Base-by-base conservation (phyloP, 1,139 yeast species). In the Schwanniomyces etchellsii region DNA sequence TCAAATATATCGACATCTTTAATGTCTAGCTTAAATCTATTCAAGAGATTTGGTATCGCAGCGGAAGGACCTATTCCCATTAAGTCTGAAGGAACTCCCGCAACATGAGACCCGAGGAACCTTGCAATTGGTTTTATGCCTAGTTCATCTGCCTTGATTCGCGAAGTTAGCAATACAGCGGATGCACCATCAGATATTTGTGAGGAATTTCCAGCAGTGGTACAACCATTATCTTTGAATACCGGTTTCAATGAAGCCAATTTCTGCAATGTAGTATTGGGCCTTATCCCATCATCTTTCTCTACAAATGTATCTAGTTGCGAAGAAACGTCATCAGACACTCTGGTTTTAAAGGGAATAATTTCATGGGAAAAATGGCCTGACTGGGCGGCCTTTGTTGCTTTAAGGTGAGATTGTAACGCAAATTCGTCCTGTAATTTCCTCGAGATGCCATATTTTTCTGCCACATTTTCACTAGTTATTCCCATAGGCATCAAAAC, bases 401-500 rank as follows among this genome's bases (percentile, higher is more conserved):
- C 70, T 36, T 54, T 56, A 24, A 44, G 40, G 36, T 64, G 67
- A 7, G 68, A 59, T 14, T 44, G 35, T 10, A 52, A 50, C 2
- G 67, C 66, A 43, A 64, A 64, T 27, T 42, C 45, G 36, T 64
- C 71, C 57, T 86, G 95, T 39, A 62, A 70, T 34, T 62, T 55
- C 52, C 96, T 78, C 11, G 79, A 49, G 36, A 86, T 62, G 35
- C 53, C 47, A 57, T 69, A 81, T 48, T 71, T 71, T 28, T 59
- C 57, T 23, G 47, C 50, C 29, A 45, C 50, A 29, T 43, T 43
- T 32, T 45, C 49, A 30, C 45, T 41, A 16, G 50, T 44, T 82
- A 78, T 76, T 23, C 96, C 96, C 96, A 85, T 85, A 42, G 95
- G 49, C 44, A 45, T 44, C 26, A 45, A 39, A 14, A 45, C 48